phyloP scores from a whole-genome alignment of 352 stramenopile species.

The Phytophthora tubulina region DNA sequence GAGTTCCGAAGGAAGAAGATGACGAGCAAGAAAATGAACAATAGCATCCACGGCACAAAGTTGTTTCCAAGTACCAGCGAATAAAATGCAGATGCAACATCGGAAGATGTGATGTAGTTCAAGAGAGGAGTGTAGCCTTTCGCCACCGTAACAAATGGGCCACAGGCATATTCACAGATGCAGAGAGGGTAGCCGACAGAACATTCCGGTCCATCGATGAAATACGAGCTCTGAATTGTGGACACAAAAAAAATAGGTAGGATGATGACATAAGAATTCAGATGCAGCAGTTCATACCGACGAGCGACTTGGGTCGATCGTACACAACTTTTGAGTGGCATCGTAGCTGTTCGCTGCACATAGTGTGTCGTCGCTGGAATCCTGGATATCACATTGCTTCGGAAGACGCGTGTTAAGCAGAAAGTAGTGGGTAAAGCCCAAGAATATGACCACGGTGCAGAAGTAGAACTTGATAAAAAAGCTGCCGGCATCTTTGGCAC shows the following conservation, averaged over 20 bases:
- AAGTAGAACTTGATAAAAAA: constrained; percentile 93
- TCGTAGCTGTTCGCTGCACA: constrained; percentile 50
- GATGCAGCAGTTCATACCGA: constrained; percentile 38
- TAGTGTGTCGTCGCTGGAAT: constrained; percentile 38
- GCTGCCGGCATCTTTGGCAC: constrained; percentile 75
- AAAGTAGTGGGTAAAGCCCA: constrained; percentile 72
- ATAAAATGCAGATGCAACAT: constrained; percentile 48
- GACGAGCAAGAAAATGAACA: constrained; percentile 44
- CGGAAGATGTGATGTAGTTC: constrained; percentile 37
- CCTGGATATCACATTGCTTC: constrained; percentile 71
- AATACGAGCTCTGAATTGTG: constrained; percentile 53
- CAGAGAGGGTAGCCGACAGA: constrained; percentile 63
- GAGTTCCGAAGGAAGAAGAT: constrained; percentile 70
- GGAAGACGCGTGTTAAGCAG: constrained; percentile 57
- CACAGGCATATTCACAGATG: constrained; percentile 68
- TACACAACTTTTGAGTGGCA: constrained; percentile 41
- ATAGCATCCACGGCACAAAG: constrained; percentile 50
- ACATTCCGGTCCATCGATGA: constrained; percentile 49
- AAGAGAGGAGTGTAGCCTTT: constrained; percentile 61
- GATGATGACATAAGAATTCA: background rate
- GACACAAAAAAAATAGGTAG: constrained; percentile 6
- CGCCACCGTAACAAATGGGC: constrained; percentile 54
- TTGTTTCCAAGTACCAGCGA: constrained; percentile 47
- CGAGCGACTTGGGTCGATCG: constrained; percentile 38
- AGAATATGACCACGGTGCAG: constrained; percentile 70